A percentile compares a stretch with the other conserved stretches of the same genome.
Conservation (phyloP, 2,329 filamentous ascomycete genomes). For the Verticillium longisporum region DNA sequence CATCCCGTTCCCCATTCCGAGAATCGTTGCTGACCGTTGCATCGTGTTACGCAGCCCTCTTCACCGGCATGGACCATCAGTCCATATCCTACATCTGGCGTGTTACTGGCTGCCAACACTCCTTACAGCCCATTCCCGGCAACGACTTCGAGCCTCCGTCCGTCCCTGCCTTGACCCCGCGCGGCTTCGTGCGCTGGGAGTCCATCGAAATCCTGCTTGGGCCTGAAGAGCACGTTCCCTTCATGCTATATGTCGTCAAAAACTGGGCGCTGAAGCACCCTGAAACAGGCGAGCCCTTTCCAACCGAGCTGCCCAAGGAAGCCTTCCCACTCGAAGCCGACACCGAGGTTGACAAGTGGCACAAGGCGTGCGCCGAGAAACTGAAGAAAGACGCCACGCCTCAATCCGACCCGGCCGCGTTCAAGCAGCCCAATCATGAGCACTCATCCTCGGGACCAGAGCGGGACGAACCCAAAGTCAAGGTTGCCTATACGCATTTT, state of each 20-base stretch:
- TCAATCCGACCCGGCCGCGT: constrained; percentile 21
- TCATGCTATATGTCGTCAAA: constrained; percentile 72
- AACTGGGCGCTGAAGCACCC: constrained; percentile 72
- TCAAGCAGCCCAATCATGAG: constrained; percentile 18
- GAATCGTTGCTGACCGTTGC: background rate
- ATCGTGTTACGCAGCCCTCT: constrained; percentile 49
- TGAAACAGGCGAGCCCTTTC: constrained; percentile 64
- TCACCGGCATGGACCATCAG: constrained; percentile 64
- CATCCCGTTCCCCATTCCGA: too few species aligned
- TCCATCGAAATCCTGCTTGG: constrained; percentile 82
- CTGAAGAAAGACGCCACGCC: constrained; percentile 55
- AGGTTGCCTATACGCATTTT: constrained; percentile 28
- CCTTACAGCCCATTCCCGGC: constrained; percentile 63
- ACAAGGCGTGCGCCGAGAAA: constrained; percentile 66
- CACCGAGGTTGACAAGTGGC: constrained; percentile 77
- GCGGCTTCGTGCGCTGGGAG: constrained; percentile 90
- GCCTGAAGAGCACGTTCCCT: constrained; percentile 80
- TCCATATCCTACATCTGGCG: constrained; percentile 90
- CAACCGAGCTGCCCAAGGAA: constrained; percentile 47
- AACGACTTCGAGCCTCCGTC: constrained; percentile 68
- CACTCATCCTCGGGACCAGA: constrained; percentile 17
- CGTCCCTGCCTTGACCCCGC: constrained; percentile 73
- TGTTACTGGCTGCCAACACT: constrained; percentile 83
- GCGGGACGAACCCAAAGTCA: constrained; percentile 26
- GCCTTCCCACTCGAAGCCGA: constrained; percentile 70